These are phyloP conservation scores for Aspergillus nanangensis DNA, from an alignment of 495 filamentous ascomycete genomes.

Conservation along the genomic window DNA sequence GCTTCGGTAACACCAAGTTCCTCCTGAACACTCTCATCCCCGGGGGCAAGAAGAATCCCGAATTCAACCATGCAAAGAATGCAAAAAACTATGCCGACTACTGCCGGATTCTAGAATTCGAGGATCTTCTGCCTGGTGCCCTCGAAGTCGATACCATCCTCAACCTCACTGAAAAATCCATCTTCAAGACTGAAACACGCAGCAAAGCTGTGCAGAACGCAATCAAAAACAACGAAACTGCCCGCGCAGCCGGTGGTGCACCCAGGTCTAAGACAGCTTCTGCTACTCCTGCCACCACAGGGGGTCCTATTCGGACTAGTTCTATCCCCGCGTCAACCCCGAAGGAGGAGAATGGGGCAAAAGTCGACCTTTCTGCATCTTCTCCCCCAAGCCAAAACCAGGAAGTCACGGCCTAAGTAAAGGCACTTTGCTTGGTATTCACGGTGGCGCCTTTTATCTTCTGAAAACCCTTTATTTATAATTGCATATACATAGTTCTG, in stretches of 20 bases:
- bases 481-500: too few relatives aligned
- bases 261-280: conserved; percentile 26
- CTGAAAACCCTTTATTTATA: too few relatives aligned
- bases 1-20: conserved; percentile 88
- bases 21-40: conserved; percentile 79
- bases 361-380: too few relatives aligned
- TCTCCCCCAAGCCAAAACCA: too few relatives aligned
- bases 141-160: conserved; percentile 59
- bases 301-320: conserved; percentile 39
- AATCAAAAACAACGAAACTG: conserved; percentile 44
- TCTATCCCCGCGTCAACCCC: conserved; percentile 25
- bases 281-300: conserved; percentile 15
- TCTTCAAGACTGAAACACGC: conserved; percentile 18
- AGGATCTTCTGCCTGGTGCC: conserved; percentile 55
- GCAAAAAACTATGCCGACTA: conserved; percentile 62
- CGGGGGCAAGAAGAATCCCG: conserved; percentile 65
- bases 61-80: conserved; percentile 48
- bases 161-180: conserved; percentile 47
- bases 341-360: conserved; percentile 9
- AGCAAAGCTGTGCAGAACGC: conserved; percentile 18
- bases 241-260: conserved; percentile 37
- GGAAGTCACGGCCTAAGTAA: conserved; percentile 24
- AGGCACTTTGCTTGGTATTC: too few relatives aligned
- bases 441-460: too few relatives aligned
- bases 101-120: conserved; percentile 57